A percentile compares a stretch with the other conserved stretches of the same genome.
phyloP scores from a whole-genome alignment of 306 rosid genomes.

The Cicer yamashitae region DNA sequence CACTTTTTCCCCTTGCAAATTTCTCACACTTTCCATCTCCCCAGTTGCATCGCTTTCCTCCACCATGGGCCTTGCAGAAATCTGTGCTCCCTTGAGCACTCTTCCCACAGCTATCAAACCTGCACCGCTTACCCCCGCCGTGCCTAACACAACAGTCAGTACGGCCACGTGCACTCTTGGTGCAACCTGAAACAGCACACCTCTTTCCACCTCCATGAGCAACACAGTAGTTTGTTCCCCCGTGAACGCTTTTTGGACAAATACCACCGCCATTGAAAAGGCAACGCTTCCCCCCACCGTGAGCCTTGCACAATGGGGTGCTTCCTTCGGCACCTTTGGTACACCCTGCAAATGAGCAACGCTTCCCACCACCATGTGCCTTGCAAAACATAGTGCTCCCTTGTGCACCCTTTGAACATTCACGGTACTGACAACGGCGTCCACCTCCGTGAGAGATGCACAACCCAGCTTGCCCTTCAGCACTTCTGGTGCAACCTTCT shows the following conservation, averaged over 20 bases:
- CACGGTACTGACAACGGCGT: slow-evolving; percentile 79
- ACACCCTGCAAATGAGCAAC: slow-evolving; percentile 88
- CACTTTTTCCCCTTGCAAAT: slow-evolving; percentile 94
- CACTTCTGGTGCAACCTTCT: slow-evolving; percentile 87
- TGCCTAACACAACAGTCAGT: slow-evolving; percentile 96
- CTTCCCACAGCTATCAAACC: slow-evolving; percentile 75
- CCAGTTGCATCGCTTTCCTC: slow-evolving; percentile 95
- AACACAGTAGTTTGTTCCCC: slow-evolving; percentile 94
- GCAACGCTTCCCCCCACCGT: slow-evolving; percentile 99
- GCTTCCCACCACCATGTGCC: slow-evolving; percentile 99
- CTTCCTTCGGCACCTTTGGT: slow-evolving; percentile 99
- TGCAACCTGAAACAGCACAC: slow-evolving; percentile 85
- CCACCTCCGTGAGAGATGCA: slow-evolving; percentile 99
- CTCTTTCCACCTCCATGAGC: slow-evolving; percentile 99
- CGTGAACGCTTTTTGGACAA: slow-evolving; percentile 97
- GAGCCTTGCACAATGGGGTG: slow-evolving; percentile 98
- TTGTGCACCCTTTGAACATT: slow-evolving; percentile 88
- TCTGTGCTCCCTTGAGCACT: slow-evolving; percentile 99
- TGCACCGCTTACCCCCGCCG: slow-evolving; percentile 97
- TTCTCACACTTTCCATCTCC: slow-evolving; percentile 91
- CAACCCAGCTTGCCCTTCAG: slow-evolving; percentile 96
- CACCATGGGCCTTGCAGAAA: slow-evolving; percentile 99
- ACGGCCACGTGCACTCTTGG: slow-evolving; percentile 97
- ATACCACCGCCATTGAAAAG: slow-evolving; percentile 92
- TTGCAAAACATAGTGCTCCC: slow-evolving; percentile 96